Evolutionary conservation across 169 alveolate genomes (phyloP).

Genomic region (Toxoplasma gondii): DNA sequence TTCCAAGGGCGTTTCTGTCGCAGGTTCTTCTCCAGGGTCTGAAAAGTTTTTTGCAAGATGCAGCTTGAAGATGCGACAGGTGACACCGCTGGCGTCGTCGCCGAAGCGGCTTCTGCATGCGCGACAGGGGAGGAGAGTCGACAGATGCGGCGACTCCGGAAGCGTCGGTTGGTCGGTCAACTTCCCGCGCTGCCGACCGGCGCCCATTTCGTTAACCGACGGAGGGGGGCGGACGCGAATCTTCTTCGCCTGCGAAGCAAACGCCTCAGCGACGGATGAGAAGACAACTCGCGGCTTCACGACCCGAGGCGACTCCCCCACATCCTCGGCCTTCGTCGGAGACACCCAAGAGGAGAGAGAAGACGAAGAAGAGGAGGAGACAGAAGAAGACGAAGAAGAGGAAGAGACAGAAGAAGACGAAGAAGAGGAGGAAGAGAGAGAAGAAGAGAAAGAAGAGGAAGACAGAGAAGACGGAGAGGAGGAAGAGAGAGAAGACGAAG

Average conservation of each 20-base stretch:
- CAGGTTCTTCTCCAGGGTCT: neutral
- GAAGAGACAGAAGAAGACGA: neutral
- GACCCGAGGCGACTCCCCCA: neutral
- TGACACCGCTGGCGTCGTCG: neutral
- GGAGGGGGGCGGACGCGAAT: neutral
- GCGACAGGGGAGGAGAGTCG: neutral
- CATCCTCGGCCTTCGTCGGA: neutral
- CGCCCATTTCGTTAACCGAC: neutral
- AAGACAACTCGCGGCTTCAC: neutral
- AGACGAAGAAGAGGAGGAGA: neutral
- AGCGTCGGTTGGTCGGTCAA: neutral
- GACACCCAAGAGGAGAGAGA: neutral
- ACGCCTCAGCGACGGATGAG: slow-evolving; percentile 10
- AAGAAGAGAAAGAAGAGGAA: neutral
- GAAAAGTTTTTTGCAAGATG: neutral
- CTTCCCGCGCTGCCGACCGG: neutral
- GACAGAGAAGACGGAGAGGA: neutral
- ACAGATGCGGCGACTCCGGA: slow-evolving; percentile 19
- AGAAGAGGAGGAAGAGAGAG: neutral
- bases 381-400: neutral
- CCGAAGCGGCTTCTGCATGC: neutral
- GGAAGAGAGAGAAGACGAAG: neutral
- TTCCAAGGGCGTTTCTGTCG: slow-evolving; percentile 1
- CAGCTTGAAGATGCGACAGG: neutral
- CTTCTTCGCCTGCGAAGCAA: neutral